These are phyloP conservation scores for Aspergillus persii DNA, from an alignment of 2,329 filamentous ascomycete genomes.

Conservation along the genomic window DNA sequence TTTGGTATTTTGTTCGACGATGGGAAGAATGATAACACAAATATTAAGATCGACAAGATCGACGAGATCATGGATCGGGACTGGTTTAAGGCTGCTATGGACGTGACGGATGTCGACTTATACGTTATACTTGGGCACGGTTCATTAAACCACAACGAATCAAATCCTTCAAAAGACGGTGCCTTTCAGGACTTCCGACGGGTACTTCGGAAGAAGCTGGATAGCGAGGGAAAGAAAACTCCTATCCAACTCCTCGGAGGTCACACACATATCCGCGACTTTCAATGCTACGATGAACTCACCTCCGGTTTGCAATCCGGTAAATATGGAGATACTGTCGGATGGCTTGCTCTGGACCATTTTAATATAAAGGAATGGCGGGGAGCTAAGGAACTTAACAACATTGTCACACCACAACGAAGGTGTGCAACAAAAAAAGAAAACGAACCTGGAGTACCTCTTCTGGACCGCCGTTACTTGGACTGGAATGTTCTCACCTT, in stretches of 20 bases:
- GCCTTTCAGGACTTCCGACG: background rate
- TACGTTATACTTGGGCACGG: constrained; percentile 66
- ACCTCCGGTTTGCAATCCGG: constrained; percentile 63
- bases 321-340: constrained; percentile 66
- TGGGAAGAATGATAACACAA: background rate
- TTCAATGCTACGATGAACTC: constrained; percentile 61
- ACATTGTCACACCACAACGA: too few relatives aligned
- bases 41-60: constrained; percentile 50
- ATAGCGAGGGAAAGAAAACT: constrained; percentile 49
- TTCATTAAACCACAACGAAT: constrained; percentile 42
- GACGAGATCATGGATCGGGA: constrained; percentile 51
- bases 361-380: too few relatives aligned
- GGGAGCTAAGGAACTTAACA: too few relatives aligned
- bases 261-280: constrained; percentile 64
- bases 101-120: constrained; percentile 58
- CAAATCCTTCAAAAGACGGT: background rate
- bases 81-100: constrained; percentile 62
- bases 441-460: constrained; percentile 45
- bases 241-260: constrained; percentile 66
- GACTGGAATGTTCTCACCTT: constrained; percentile 69
- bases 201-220: constrained; percentile 19
- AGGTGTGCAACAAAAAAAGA: background rate
- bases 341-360: constrained; percentile 60
- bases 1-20: constrained; percentile 52
- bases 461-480: constrained; percentile 55